Conservation (phyloP, 2,329 filamentous ascomycete species). For the Aquanectria penicillioides region DNA sequence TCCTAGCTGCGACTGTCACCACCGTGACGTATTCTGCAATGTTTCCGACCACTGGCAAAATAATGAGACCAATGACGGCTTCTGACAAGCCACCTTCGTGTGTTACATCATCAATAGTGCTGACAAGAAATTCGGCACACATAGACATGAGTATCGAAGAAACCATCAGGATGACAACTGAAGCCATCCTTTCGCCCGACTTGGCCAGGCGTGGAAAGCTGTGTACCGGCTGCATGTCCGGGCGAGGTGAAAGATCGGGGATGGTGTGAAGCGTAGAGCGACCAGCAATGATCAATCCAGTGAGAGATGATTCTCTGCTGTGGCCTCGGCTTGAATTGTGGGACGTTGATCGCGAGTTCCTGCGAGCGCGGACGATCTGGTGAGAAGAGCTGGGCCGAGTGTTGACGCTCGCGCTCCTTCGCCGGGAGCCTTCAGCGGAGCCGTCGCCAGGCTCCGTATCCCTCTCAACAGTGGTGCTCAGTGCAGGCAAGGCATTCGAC, state of each 20-base stretch:
- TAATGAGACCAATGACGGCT: constrained; percentile 68
- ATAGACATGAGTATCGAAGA: constrained; percentile 67
- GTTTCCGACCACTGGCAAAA: constrained; percentile 71
- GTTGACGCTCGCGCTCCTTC: constrained; percentile 9
- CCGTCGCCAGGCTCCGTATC: neutral
- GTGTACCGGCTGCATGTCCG: constrained; percentile 8
- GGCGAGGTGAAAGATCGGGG: constrained; percentile 23
- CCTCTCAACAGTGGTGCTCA: neutral
- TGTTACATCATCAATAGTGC: constrained; percentile 66
- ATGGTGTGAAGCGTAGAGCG: constrained; percentile 30
- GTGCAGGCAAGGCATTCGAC: constrained; percentile 30
- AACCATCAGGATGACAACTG: constrained; percentile 61
- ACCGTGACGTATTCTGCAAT: constrained; percentile 72
- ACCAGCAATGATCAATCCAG: constrained; percentile 27
- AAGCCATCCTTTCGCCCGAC: constrained; percentile 45
- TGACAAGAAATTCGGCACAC: constrained; percentile 70
- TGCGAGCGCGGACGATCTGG: constrained; percentile 28
- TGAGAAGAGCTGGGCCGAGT: constrained; percentile 31
- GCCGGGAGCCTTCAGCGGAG: neutral
- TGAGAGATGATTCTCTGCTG: constrained; percentile 36
- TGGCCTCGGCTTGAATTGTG: constrained; percentile 33
- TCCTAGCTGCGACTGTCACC: constrained; percentile 66
- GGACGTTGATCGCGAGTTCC: constrained; percentile 41
- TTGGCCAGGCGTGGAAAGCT: neutral
- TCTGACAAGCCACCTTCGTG: constrained; percentile 60